Evolutionary conservation across 2,329 filamentous ascomycete species (phyloP), one percentile per base, ranked within the genome.

Genomic region (Penicillium hesseltinei): DNA sequence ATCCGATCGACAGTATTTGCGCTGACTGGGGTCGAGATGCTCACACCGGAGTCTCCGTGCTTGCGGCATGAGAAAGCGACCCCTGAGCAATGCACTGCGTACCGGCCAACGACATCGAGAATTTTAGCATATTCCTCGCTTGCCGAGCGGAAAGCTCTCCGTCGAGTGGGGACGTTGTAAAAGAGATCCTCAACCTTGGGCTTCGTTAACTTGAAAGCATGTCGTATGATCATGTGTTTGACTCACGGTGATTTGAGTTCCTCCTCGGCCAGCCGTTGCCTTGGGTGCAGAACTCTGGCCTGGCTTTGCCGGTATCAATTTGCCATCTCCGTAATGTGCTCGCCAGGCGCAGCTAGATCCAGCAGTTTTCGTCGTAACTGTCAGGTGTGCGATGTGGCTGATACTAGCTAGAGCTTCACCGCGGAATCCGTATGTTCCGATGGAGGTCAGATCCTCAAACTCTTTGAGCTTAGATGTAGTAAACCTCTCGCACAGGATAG

Each of bases 91-190:
- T 99, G 94, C 10, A 99, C 85, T 29, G 94, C 91, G 76, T 99
- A 97, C 43, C 91, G 87, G 15, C 94, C 92, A 9, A 97, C 89
- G 71, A 97, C 86, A 71, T 99, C 94, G 27, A 97, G 87, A 56
- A 99, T 97, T 77, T 97, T 99, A 69, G 95, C 92, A 78, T 95
- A 97, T 72, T 99, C 95, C 70, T 99, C 94, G 38, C 92, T 90
- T 19, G 90, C 79, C 15, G 93, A 97, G 40, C 94, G 86, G 69
- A 99, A 99, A 11, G 95, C 94, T 63, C 87, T 86, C 36, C 92
- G 86, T 25, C 94, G 85, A 9, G 89, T 96, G 0, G 92, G 92
- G 1, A 97, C 86, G 68, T 97, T 99, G 80, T 96, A 99, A 74
- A 99, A 99, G 11, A 99, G 78, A 72, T 99, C 94, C 70, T 99